Conservation (phyloP, 176 grass and related monocot species). For the Phoenix roebelenii region DNA sequence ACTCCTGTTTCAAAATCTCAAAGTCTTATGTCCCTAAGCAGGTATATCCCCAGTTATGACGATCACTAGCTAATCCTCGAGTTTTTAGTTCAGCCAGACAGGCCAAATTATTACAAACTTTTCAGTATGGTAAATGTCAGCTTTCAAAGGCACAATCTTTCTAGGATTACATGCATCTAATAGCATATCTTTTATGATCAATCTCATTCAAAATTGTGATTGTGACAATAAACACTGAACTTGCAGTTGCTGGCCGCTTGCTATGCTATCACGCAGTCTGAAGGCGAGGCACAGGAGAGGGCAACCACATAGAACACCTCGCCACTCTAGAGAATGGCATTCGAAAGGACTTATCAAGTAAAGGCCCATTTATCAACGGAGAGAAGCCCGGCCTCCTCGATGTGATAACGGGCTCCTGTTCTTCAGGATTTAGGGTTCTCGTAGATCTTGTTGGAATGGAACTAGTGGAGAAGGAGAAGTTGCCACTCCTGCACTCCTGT, state of each 20-base stretch:
- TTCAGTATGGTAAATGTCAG: too few relatives aligned
- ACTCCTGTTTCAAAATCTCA: too few relatives aligned
- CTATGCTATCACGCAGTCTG: constrained; percentile 1
- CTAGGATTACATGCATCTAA: too few relatives aligned
- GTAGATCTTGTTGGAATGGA: constrained; percentile 14
- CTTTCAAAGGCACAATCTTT: too few relatives aligned
- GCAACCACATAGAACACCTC: background rate
- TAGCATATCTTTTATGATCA: too few relatives aligned
- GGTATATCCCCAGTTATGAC: too few relatives aligned
- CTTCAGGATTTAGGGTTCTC: constrained; percentile 8
- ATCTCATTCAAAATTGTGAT: too few relatives aligned
- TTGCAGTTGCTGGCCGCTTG: constrained; percentile 2
- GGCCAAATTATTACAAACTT: too few relatives aligned
- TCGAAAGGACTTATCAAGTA: constrained; percentile 1
- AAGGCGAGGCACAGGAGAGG: constrained; percentile 5
- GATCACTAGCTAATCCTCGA: too few relatives aligned
- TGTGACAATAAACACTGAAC: background rate
- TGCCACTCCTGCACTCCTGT: constrained; percentile 20
- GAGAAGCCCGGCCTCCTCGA: constrained; percentile 25
- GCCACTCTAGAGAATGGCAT: constrained; percentile 18
- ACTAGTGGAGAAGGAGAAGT: background rate
- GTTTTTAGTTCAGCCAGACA: too few relatives aligned
- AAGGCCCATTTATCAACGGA: constrained; percentile 26
- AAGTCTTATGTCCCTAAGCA: background rate
- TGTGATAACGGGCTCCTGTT: constrained; percentile 22